Evolutionary conservation across 441 rosid species (phyloP), one percentile per base, ranked within the genome.

Genomic region (Erodium moschatum): DNA sequence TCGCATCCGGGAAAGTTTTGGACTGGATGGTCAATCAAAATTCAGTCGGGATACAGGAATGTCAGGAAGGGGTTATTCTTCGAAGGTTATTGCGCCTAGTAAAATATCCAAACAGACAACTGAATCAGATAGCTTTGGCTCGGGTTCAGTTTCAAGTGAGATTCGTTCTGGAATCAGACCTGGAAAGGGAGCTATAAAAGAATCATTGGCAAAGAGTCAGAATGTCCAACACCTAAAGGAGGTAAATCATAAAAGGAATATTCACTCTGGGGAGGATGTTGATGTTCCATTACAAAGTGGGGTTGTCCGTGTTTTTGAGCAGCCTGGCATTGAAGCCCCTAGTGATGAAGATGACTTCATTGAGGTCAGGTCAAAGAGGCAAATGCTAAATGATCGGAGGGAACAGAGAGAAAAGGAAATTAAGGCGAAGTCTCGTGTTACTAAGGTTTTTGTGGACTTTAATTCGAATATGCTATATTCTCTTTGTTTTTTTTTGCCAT

Each of bases 361-460:
- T 77, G 91, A 95, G 84, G 99, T 95, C 61, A 90, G 94, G 75
- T 95, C 99, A 68, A 95, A 91, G 85, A 89, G 93, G 86, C 97
- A 95, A 85, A 87, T 95, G 97, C 83, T 95, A 78, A 91, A 90
- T 75, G 94, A 95, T 79, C 88, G 91, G 27, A 96, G 97, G 71
- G 99, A 90, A 77, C 97, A 91, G 82, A 89, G 91, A 78, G 97
- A 95, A 78, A 95, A 95, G 76, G 96, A 91, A 84, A 87, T 83
- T 78, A 95, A 86, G 81, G 97, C 92, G 46, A 95, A 86, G 77
- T 90, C 95, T 60, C 86, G 85, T 72, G 80, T 81, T 31, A 63
- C 87, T 29, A 91, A 95, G 99, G 99, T 95, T 78, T 54, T 76
- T 40, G 62, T 78, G 54, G 70, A 66, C 65, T 65, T 73, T 68